Conservation (phyloP, 805 yeast genomes). For the Metschnikowia shivogae region DNA sequence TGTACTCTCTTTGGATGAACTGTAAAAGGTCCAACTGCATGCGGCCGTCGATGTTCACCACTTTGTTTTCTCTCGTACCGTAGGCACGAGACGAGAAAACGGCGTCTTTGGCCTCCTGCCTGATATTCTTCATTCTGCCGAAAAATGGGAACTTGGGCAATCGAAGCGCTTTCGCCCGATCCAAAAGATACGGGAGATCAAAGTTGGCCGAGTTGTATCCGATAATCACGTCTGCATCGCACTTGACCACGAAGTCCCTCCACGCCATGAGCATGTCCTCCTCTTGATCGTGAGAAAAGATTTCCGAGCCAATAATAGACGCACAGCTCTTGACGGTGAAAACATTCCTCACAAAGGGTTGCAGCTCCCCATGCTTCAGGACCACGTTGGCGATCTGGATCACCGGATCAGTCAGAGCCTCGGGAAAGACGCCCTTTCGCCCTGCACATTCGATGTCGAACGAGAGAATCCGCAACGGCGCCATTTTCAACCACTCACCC, state of each 20-base stretch:
- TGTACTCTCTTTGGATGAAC: slow-evolving; percentile 90
- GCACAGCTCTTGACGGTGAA: slow-evolving; percentile 91
- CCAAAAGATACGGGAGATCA: slow-evolving; percentile 88
- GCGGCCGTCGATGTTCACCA: slow-evolving; percentile 90
- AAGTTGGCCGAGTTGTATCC: slow-evolving; percentile 95
- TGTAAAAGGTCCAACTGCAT: slow-evolving; percentile 91
- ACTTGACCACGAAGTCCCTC: slow-evolving; percentile 78
- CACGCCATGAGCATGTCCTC: slow-evolving; percentile 79
- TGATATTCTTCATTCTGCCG: slow-evolving; percentile 64
- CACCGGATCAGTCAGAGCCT: slow-evolving; percentile 87
- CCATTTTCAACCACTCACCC: slow-evolving; percentile 89
- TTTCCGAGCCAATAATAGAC: slow-evolving; percentile 90
- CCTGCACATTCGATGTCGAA: slow-evolving; percentile 99
- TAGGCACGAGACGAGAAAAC: slow-evolving; percentile 91
- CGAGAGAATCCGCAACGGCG: slow-evolving; percentile 88
- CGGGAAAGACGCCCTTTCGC: slow-evolving; percentile 94
- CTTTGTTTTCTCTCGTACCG: slow-evolving; percentile 92
- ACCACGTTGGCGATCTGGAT: slow-evolving; percentile 97
- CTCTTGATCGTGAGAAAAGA: slow-evolving; percentile 70
- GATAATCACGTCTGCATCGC: slow-evolving; percentile 93
- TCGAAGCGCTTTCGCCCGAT: slow-evolving; percentile 74
- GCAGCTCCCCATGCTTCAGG: slow-evolving; percentile 71
- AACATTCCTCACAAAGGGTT: slow-evolving; percentile 90
- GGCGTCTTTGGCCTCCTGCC: slow-evolving; percentile 77
- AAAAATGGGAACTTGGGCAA: slow-evolving; percentile 75